Evolutionary conservation across 108 stramenopile species (phyloP).

Genomic region (Stephanodiscus triporus): DNA sequence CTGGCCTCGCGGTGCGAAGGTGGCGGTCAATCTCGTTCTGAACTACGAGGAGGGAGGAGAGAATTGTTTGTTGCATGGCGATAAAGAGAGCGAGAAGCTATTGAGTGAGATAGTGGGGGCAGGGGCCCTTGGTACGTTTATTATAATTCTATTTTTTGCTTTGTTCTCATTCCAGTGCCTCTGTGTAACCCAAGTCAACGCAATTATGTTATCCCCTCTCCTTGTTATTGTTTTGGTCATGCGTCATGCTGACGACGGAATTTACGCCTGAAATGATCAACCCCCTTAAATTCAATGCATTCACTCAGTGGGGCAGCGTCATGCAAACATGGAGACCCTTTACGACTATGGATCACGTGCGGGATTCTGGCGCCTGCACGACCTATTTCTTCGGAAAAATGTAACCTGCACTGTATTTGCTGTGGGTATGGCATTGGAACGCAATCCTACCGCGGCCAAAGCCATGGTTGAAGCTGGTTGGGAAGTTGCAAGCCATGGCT

Average conservation of each 20-base stretch:
- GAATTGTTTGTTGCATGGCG: slow-evolving; percentile 81
- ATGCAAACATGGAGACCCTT: slow-evolving; percentile 90
- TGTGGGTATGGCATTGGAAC: slow-evolving; percentile 94
- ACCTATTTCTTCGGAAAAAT: slow-evolving; percentile 74
- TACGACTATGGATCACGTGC: slow-evolving; percentile 93
- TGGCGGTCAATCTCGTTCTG: slow-evolving; percentile 92
- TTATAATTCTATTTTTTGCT: not conserved
- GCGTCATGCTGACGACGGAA: not conserved
- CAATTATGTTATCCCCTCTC: no score
- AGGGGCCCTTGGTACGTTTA: slow-evolving; percentile 54
- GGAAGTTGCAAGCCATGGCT: slow-evolving; percentile 93
- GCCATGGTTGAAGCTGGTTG: slow-evolving; percentile 86
- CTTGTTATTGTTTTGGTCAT: not conserved
- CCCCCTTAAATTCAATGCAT: slow-evolving; percentile 6
- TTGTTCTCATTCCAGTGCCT: slow-evolving; percentile 2
- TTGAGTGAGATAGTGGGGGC: slow-evolving; percentile 90
- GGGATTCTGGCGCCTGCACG: slow-evolving; percentile 93
- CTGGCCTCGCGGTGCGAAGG: slow-evolving; percentile 84
- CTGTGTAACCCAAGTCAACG: no score
- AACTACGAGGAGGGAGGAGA: slow-evolving; percentile 98
- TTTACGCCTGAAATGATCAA: not conserved
- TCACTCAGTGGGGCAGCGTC: slow-evolving; percentile 47
- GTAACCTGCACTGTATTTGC: slow-evolving; percentile 92
- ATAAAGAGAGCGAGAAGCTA: slow-evolving; percentile 76
- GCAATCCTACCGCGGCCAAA: slow-evolving; percentile 74